phyloP scores from a whole-genome alignment of 495 filamentous ascomycete species.

The Aspergillus funiculosus region DNA sequence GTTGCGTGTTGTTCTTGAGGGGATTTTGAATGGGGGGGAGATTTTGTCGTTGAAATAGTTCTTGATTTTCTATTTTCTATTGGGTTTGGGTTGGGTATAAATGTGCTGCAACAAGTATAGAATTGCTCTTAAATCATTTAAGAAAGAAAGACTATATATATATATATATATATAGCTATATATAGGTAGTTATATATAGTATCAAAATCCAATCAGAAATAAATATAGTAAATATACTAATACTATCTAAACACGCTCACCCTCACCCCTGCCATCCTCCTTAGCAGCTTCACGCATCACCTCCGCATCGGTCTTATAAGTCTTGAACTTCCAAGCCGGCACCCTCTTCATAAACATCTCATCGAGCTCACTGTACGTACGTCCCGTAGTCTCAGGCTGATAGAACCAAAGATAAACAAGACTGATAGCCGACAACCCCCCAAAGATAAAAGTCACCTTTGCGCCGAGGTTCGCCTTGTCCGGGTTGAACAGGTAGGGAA shows the following conservation, averaged over 20 bases:
- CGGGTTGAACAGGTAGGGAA: slow-evolving; percentile 11
- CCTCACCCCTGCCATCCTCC: background rate
- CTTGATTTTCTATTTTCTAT: too few species aligned
- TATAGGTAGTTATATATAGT: too few species aligned
- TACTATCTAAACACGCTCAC: background rate
- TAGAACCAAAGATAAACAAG: slow-evolving; percentile 11
- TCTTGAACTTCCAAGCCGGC: slow-evolving; percentile 7
- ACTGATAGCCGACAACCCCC: slow-evolving; percentile 2
- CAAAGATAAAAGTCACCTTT: slow-evolving; percentile 10
- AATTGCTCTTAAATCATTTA: too few species aligned
- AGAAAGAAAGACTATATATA: too few species aligned
- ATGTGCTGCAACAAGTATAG: too few species aligned
- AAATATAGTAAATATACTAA: background rate
- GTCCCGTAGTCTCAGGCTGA: slow-evolving; percentile 6
- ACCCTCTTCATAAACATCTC: slow-evolving; percentile 12
- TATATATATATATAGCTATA: too few species aligned
- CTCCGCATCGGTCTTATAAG: slow-evolving; percentile 5
- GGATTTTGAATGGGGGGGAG: slow-evolving; percentile 29
- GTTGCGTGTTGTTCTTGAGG: slow-evolving; percentile 54
- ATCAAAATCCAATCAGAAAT: too few species aligned
- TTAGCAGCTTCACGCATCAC: background rate
- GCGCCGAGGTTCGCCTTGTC: slow-evolving; percentile 10
- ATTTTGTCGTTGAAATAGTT: slow-evolving; percentile 21
- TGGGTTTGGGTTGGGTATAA: background rate
- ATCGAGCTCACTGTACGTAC: slow-evolving; percentile 4